Evolutionary conservation across 495 filamentous ascomycete species (phyloP), one percentile per base, ranked within the genome.

Genomic region (Stereocaulon alpinum): DNA sequence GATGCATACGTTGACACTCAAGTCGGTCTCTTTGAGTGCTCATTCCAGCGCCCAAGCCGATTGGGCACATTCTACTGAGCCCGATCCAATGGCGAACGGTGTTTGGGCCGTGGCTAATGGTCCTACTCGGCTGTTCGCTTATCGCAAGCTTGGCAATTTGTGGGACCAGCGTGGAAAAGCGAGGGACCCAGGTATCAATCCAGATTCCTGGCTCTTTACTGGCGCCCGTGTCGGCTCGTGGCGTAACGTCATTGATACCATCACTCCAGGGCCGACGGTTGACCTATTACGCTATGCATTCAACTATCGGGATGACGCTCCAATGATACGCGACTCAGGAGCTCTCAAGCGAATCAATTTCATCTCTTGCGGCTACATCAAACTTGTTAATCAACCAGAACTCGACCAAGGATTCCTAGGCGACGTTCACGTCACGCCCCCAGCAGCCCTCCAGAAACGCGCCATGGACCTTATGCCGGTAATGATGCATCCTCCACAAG

Each of bases 281-380:
- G 55, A 61, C 12, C 52, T 63, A 11, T 53, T 67, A 11, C 66
- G 72, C 17, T 64, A 67, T 49, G 52, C 56, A 10, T 63, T 63
- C 29, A 50, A 59, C 40, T 56, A 66, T 57, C 27, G 41, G 3
- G 55, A 61, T 4, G 41, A 60, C 5, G 22, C 27, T 15, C 65
- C 66, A 15, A 3, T 14, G 4, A 45, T 52, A 6, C 47, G 45
- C 30, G 5, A 43, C 24, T 7, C 42, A 20, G 47, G 56, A 12
- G 18, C 9, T 27, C 59, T 79, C 12, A 61, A 56, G 15, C 66
- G 62, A 22, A 40, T 78, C 10, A 51, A 56, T 4, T 76, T 78
- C 68, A 67, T 66, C 27, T 77, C 74, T 22, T 78, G 76, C 61
- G 77, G 76, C 18, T 77, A 78, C 54, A 67, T 76, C 7, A 41